These are phyloP conservation scores for Fusarium tupiense DNA, from an alignment of 2,329 filamentous ascomycete genomes.

Conservation along the genomic window DNA sequence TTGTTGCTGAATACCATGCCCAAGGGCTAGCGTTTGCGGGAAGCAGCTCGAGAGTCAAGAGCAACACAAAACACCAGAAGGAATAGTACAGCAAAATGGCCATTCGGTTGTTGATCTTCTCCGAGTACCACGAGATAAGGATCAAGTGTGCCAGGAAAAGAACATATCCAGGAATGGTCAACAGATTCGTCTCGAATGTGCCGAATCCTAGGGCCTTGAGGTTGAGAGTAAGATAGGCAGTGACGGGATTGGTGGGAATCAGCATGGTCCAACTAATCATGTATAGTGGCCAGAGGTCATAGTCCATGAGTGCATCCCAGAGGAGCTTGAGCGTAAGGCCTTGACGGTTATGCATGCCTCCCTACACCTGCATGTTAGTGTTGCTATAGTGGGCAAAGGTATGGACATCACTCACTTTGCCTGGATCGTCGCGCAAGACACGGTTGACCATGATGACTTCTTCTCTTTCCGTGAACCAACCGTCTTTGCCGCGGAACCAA, in stretches of 20 bases:
- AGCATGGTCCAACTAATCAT: constrained; percentile 37
- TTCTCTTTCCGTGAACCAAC: constrained; percentile 67
- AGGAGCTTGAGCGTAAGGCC: constrained; percentile 59
- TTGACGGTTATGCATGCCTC: constrained; percentile 67
- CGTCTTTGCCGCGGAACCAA: constrained; percentile 61
- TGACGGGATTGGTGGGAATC: constrained; percentile 40
- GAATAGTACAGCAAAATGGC: constrained; percentile 56
- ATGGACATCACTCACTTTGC: constrained; percentile 41
- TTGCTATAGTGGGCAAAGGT: rapidly evolving
- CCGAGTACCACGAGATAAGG: constrained; percentile 55
- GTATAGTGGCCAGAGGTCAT: constrained; percentile 57
- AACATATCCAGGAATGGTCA: constrained; percentile 62
- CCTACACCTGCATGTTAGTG: constrained; percentile 45
- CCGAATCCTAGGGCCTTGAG: constrained; percentile 60
- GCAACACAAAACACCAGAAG: constrained; percentile 64
- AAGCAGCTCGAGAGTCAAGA: constrained; percentile 56
- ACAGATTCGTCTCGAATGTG: constrained; percentile 64
- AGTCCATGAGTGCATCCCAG: constrained; percentile 61
- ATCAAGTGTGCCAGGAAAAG: constrained; percentile 53
- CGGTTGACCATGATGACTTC: constrained; percentile 65
- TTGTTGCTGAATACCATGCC: constrained; percentile 47
- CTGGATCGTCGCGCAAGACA: constrained; percentile 63
- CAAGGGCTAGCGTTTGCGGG: constrained; percentile 43
- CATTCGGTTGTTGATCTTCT: constrained; percentile 51
- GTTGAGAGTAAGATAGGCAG: constrained; percentile 60